Conservation (phyloP, 78 protist genomes). For the Dictyostelium firmibasis region DNA sequence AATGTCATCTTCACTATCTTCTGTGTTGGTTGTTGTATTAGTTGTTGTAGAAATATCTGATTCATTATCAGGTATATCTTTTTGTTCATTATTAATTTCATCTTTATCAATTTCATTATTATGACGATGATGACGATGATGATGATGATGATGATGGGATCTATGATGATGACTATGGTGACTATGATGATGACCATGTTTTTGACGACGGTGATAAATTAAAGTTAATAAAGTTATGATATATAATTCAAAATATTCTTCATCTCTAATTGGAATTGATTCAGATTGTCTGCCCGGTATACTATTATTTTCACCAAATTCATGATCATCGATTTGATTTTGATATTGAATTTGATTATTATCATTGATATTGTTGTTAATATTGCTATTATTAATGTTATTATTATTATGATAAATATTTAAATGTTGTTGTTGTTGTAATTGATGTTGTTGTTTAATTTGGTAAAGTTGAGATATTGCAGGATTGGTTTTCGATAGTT, state of each 20-base stretch:
- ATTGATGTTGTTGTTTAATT: not conserved
- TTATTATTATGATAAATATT: not conserved
- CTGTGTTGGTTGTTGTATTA: not conserved
- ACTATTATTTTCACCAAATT: not conserved
- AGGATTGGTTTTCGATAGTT: not conserved
- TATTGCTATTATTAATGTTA: not conserved
- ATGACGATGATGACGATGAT: not conserved
- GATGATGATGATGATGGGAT: not conserved
- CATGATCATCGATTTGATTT: not conserved
- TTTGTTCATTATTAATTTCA: not conserved
- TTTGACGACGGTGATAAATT: conserved; percentile 15
- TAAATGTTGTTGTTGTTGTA: not conserved
- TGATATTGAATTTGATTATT: not conserved
- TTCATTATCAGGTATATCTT: conserved; percentile 9
- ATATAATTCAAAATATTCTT: conserved; percentile 77
- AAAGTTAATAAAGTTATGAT: conserved; percentile 10
- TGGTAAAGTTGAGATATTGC: not conserved
- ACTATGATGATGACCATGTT: not conserved
- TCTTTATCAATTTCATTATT: not conserved
- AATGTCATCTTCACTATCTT: not conserved
- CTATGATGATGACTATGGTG: not conserved
- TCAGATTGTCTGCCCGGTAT: conserved; percentile 49
- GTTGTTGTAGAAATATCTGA: not conserved
- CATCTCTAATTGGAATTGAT: conserved; percentile 33
- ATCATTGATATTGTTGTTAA: not conserved